phyloP scores from a whole-genome alignment of 164 flowering plant genomes.

The Warburgia ugandensis region DNA sequence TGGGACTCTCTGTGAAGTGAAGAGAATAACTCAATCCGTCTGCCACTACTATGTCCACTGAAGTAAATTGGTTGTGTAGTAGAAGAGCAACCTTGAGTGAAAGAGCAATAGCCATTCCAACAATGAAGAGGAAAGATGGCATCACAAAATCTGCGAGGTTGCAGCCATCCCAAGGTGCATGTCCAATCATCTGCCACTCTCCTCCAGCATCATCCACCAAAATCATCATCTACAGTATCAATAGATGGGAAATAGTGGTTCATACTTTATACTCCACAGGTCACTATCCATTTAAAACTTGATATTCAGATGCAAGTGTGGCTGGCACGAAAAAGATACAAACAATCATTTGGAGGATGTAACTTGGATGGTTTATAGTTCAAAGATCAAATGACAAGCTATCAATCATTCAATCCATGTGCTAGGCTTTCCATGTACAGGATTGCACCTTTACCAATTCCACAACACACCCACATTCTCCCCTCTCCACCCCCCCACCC shows the following conservation, averaged over 20 bases:
- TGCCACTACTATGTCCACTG: too few species aligned
- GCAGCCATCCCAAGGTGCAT: conserved; percentile 94
- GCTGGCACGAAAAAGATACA: neutral
- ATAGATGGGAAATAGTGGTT: neutral
- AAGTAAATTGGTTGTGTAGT: too few species aligned
- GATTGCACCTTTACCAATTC: too few species aligned
- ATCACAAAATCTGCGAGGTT: conserved; percentile 90
- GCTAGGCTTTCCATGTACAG: too few species aligned
- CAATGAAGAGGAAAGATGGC: conserved; percentile 92
- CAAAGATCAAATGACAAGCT: too few species aligned
- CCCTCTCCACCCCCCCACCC: too few species aligned
- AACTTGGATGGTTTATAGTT: too few species aligned
- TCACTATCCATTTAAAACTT: neutral
- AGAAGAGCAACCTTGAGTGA: conserved; percentile 93
- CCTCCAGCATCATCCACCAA: conserved; percentile 95
- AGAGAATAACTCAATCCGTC: conserved; percentile 1
- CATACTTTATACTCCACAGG: neutral
- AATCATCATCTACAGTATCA: conserved; percentile 65
- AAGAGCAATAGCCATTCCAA: conserved; percentile 82
- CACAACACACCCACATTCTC: too few species aligned
- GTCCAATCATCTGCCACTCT: conserved; percentile 75
- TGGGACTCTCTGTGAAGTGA: conserved; percentile 43
- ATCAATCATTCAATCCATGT: too few species aligned
- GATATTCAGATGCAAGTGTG: neutral
- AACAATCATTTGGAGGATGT: neutral